phyloP scores from a whole-genome alignment of 148 eudicot species.

The Heliosperma pusillum region DNA sequence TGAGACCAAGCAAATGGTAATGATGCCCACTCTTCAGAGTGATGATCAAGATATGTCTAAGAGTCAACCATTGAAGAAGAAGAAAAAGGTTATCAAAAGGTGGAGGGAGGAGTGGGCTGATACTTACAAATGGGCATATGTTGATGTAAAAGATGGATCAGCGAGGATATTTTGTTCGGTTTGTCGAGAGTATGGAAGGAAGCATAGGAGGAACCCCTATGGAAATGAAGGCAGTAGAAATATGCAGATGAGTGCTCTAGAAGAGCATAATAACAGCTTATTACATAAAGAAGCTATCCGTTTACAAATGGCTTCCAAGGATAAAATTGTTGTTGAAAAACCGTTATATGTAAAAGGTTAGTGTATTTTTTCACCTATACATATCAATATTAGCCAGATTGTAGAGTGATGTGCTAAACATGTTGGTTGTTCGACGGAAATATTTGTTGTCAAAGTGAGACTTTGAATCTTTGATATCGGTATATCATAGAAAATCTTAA shows the following conservation, averaged over 20 bases:
- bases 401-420: neutral
- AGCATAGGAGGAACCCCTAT: constrained; percentile 93
- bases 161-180: constrained; percentile 93
- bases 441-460: neutral
- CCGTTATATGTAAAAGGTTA: constrained; percentile 89
- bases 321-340: constrained; percentile 75
- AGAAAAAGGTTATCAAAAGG: constrained; percentile 94
- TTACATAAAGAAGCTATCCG: constrained; percentile 97
- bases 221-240: constrained; percentile 99
- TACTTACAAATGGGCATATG: constrained; percentile 99
- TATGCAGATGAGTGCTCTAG: constrained; percentile 99
- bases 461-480: neutral
- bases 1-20: constrained; percentile 64
- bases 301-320: constrained; percentile 92
- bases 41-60: constrained; percentile 81
- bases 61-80: constrained; percentile 68
- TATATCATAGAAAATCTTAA: too few species aligned
- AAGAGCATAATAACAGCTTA: constrained; percentile 96
- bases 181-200: constrained; percentile 95
- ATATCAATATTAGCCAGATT: neutral
- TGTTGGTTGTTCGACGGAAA: neutral
- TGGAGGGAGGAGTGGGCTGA: constrained; percentile 99
- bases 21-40: constrained; percentile 49
- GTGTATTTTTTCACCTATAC: constrained; percentile 24
- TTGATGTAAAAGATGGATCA: constrained; percentile 90